Evolutionary conservation across 148 eudicot species (phyloP).

Genomic region (Persicaria tinctoria): DNA sequence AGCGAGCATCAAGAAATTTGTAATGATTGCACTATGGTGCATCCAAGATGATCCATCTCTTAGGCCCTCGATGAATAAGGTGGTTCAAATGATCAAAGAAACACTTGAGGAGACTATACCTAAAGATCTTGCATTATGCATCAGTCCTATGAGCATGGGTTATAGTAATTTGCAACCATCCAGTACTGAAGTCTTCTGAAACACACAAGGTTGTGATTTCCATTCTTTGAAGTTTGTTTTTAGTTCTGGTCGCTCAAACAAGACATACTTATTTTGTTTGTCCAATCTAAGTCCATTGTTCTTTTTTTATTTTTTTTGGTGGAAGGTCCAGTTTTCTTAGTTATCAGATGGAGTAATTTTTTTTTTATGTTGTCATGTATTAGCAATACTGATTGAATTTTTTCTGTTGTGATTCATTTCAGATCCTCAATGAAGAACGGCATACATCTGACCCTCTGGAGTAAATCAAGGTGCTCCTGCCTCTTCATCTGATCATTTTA

Average conservation of each 20-base stretch:
- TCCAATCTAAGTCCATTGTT: background rate
- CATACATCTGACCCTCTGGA: background rate
- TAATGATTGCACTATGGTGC: conserved; percentile 34
- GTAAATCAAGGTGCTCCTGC: no score
- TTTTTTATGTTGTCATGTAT: background rate
- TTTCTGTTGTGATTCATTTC: background rate
- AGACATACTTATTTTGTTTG: background rate
- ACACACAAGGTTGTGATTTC: background rate
- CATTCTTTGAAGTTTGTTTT: background rate
- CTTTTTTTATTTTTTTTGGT: no score
- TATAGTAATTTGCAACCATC: background rate
- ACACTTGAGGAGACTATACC: conserved; percentile 21
- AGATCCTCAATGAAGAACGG: background rate
- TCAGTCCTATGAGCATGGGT: background rate
- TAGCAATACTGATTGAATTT: background rate
- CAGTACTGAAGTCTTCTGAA: background rate
- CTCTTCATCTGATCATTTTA: no score
- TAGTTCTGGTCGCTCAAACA: background rate
- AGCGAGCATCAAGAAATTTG: conserved; percentile 2
- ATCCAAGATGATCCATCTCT: no score
- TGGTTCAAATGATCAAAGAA: no score
- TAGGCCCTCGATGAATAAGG: no score
- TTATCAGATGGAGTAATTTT: background rate
- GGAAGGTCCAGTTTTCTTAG: no score
- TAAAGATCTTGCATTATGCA: conserved; percentile 19